Evolutionary conservation across 2,329 filamentous ascomycete species (phyloP), one percentile per base, ranked within the genome.

Genomic region (Pseudodiploospora longispora): DNA sequence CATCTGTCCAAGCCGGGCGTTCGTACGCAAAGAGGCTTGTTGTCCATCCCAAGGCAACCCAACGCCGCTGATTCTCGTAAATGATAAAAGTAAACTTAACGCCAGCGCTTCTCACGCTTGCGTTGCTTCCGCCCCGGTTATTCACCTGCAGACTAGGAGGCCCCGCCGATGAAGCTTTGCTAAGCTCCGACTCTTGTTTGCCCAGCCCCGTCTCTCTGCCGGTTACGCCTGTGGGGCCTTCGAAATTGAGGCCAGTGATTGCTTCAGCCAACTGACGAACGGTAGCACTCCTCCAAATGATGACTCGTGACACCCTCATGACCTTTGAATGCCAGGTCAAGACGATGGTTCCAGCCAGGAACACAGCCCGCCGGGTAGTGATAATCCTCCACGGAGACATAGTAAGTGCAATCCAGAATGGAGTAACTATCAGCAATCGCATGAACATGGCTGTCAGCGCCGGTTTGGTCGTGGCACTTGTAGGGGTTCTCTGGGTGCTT

Each of bases 51-150:
- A 98, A 76, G 1, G 90, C 91, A 4, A 98, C 70, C 93, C 93
- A 98, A 42, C 93, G 80, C 36, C 93, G 79, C 64, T 98, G 93
- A 55, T 98, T 98, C 62, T 98, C 93, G 58, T 90, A 97, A 3
- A 98, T 75, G 39, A 93, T 90, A 51, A 98, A 98, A 0, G 93
- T 98, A 58, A 98, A 98, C 37, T 89, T 86, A 10, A 98, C 87
- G 1, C 90, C 89, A 0, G 88, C 79, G 4, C 85, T 83, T 48
- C 73, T 74, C n/a, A 65, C 63, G 27, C 41, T 39, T 3, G 27
- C 39, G 6, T n/a, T 19, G 3, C 67, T 65, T 33, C 71, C 60
- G 6, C 57, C 53, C 35, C 54, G 50, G 37, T 55, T 54, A n/a
- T 51, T 59, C n/a, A 54, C 51, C 27, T 56, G 52, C 19, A 59